A percentile compares a stretch with the other conserved stretches of the same genome.
phyloP scores from a whole-genome alignment of 441 rosid species.

The Populus hybrid region DNA sequence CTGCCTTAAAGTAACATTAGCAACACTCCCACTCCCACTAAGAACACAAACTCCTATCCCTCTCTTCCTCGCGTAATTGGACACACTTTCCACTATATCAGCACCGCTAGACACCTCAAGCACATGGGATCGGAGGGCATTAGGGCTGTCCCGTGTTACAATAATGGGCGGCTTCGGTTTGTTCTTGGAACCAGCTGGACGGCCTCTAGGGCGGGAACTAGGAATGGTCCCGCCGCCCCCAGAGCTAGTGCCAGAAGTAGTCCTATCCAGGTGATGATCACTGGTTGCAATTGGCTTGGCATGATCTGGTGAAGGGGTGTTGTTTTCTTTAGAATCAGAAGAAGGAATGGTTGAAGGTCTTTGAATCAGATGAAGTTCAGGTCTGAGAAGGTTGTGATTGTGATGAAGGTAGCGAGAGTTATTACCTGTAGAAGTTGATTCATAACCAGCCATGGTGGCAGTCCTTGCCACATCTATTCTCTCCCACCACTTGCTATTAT shows the following conservation, averaged over 20 bases:
- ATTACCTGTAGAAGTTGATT: constrained; percentile 10
- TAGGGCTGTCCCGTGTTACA: constrained; percentile 68
- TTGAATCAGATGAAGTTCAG: constrained; percentile 19
- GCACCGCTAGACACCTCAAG: constrained; percentile 59
- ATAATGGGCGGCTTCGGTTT: constrained; percentile 61
- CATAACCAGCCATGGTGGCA: constrained; percentile 37
- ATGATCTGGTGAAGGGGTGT: constrained; percentile 27
- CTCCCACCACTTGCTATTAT: constrained; percentile 54
- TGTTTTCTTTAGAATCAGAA: constrained; percentile 40
- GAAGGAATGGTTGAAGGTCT: constrained; percentile 22
- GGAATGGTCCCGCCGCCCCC: constrained; percentile 26
- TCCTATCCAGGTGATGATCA: not conserved
- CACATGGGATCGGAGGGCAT: constrained; percentile 71
- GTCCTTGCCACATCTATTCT: constrained; percentile 37
- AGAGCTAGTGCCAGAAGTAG: constrained; percentile 27
- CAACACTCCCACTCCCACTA: constrained; percentile 61
- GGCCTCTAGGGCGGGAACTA: constrained; percentile 65
- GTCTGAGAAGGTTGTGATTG: constrained; percentile 38
- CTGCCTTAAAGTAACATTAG: constrained; percentile 63
- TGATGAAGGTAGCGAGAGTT: constrained; percentile 44
- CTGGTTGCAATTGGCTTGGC: constrained; percentile 6
- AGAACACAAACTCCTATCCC: constrained; percentile 71
- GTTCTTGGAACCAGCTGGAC: constrained; percentile 33
- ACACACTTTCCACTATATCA: constrained; percentile 56
- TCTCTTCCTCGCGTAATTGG: constrained; percentile 50